A percentile compares a stretch with the other conserved stretches of the same genome.
Conservation (phyloP, 208 protist genomes). For the Trypanosomatidae sp. region DNA sequence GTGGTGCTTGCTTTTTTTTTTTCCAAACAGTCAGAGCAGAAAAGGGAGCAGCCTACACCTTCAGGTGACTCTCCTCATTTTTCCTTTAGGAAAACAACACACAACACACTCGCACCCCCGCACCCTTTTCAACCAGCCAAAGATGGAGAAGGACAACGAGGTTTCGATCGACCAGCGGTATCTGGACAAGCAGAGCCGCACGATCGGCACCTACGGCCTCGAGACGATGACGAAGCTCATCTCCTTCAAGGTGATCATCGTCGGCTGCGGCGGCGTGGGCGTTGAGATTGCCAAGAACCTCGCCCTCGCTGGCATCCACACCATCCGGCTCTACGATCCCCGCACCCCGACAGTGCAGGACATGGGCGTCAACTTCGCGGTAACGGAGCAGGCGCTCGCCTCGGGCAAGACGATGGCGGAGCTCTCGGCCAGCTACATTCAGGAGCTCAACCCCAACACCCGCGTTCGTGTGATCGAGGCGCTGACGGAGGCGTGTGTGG, state of each 20-base stretch:
- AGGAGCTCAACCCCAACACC: conserved; percentile 91
- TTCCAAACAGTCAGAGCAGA: no score
- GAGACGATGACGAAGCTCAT: conserved; percentile 93
- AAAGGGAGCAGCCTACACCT: no score
- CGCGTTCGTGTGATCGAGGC: conserved; percentile 53
- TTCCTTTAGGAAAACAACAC: no score
- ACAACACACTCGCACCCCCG: not conserved
- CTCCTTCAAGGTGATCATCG: conserved; percentile 89
- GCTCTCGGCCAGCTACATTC: conserved; percentile 57
- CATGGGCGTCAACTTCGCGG: conserved; percentile 91
- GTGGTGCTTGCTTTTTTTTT: no score
- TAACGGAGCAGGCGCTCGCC: conserved; percentile 57
- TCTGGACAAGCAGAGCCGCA: conserved; percentile 92
- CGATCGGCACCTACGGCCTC: conserved; percentile 91
- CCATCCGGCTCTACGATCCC: conserved; percentile 83
- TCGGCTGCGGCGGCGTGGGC: conserved; percentile 91
- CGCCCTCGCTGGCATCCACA: conserved; percentile 84
- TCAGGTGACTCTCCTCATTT: no score
- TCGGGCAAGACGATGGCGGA: conserved; percentile 59
- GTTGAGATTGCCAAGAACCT: conserved; percentile 94
- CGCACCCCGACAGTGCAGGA: conserved; percentile 43
- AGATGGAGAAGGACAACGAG: conserved; percentile 24
- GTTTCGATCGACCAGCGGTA: conserved; percentile 74
- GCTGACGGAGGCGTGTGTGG: conserved; percentile 55
- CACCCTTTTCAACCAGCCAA: not conserved